Evolutionary conservation across 1,284 basidiomycete genomes (phyloP).

Genomic region (Sporisorium graminicola): DNA sequence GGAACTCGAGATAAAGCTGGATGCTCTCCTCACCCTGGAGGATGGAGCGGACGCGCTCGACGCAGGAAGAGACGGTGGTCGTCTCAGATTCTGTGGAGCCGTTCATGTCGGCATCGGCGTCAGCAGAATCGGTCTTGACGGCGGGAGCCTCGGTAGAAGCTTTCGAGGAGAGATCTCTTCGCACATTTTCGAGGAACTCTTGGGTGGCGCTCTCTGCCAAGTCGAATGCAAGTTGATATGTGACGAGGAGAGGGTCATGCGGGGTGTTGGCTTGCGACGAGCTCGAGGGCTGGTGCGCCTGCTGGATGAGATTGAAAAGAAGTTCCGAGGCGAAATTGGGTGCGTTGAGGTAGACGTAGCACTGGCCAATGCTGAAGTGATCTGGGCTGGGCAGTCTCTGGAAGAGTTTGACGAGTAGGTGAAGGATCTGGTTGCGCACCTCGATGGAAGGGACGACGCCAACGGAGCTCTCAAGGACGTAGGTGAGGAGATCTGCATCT

Average conservation of each 20-base stretch:
- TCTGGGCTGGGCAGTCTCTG: slow-evolving; percentile 64
- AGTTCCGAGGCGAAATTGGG: slow-evolving; percentile 62
- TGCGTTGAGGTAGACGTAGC: slow-evolving; percentile 69
- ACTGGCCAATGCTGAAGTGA: slow-evolving; percentile 68
- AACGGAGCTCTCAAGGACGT: slow-evolving; percentile 67
- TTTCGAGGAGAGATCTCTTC: slow-evolving; percentile 51
- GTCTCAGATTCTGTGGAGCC: slow-evolving; percentile 31
- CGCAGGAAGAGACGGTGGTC: slow-evolving; percentile 44
- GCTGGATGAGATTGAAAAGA: slow-evolving; percentile 61
- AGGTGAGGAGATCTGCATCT: slow-evolving; percentile 63
- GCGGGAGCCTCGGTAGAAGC: slow-evolving; percentile 14
- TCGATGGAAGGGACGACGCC: slow-evolving; percentile 61
- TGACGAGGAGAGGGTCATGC: slow-evolving; percentile 63
- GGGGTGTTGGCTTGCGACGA: slow-evolving; percentile 59
- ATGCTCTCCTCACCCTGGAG: slow-evolving; percentile 68
- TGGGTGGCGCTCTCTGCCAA: slow-evolving; percentile 69
- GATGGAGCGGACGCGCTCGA: slow-evolving; percentile 62
- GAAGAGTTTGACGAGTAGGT: slow-evolving; percentile 69
- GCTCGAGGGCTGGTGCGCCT: slow-evolving; percentile 57
- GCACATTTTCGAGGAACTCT: slow-evolving; percentile 67
- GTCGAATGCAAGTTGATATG: slow-evolving; percentile 69
- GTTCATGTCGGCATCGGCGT: slow-evolving; percentile 52
- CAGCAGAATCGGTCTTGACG: slow-evolving; percentile 28
- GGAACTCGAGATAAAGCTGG: slow-evolving; percentile 68
- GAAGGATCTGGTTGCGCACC: slow-evolving; percentile 62